phyloP scores from a whole-genome alignment of 176 grass and related monocot genomes.

The Phragmites australis region DNA sequence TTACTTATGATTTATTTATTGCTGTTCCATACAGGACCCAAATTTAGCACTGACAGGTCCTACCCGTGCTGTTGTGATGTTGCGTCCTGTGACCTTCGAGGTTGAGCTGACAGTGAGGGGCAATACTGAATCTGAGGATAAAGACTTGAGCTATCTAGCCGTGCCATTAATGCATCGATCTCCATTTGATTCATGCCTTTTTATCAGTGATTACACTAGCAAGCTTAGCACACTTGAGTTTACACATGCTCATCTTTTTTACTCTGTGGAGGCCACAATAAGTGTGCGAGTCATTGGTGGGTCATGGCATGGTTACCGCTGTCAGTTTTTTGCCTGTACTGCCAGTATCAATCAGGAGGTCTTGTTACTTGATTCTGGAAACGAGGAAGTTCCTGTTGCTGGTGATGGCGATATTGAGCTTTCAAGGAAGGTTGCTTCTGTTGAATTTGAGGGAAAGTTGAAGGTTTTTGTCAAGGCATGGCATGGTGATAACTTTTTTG shows the following conservation, averaged over 20 bases:
- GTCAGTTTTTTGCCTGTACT: neutral
- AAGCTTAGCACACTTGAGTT: slow-evolving; percentile 20
- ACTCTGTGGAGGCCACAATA: slow-evolving; percentile 15
- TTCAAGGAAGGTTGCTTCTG: neutral
- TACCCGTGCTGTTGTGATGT: neutral
- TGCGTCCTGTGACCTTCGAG: neutral
- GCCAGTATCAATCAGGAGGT: neutral
- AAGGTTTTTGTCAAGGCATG: too few species aligned
- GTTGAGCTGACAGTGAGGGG: slow-evolving; percentile 23
- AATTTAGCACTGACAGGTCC: slow-evolving; percentile 23
- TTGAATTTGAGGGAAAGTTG: neutral
- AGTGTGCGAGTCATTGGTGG: neutral
- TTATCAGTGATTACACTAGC: slow-evolving; percentile 12
- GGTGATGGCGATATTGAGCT: neutral
- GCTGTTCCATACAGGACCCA: neutral
- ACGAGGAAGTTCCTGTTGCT: neutral
- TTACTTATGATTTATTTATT: neutral
- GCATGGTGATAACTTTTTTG: too few species aligned
- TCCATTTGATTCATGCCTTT: neutral
- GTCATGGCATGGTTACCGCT: slow-evolving; percentile 12
- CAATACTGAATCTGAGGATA: neutral
- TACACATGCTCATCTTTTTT: neutral
- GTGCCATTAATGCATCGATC: neutral
- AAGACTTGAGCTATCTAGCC: neutral
- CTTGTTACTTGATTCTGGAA: neutral